Base-by-base conservation (phyloP, 192 early-diverging fungal species). In the Powellomyces hirtus region DNA sequence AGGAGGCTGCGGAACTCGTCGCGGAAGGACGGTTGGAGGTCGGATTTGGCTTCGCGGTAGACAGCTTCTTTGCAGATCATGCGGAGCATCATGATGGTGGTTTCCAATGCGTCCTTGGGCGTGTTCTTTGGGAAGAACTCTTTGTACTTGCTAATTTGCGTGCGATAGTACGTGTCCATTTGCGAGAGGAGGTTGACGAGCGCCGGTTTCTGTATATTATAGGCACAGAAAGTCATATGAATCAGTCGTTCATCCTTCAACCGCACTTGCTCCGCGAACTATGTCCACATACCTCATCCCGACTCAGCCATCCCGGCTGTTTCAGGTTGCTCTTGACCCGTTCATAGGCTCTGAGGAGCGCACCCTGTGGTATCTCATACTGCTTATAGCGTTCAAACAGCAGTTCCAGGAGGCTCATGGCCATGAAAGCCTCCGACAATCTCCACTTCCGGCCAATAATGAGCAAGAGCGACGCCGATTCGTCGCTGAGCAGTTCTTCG, bases 71-170 rank as follows among this genome's bases (percentile, higher is more conserved):
- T 74, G 64, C 67, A 75, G 6, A 85, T 84, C 83, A 85, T 85
- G 34, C 83, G 68, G 62, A 81, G 68, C 59, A 85, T 68, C 38
- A 85, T 65, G 37, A 85, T 75, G 26, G 82, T 78, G 27, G 74
- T 79, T 49, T 77, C 77, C 29, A 85, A 66, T 8, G 77, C 83
- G 27, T 74, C 72, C 18, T 58, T 57, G 1, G 83, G 83, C 35
- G 77, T 51, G 65, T 83, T 81, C 62, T 84, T 84, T 27, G 83
- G 82, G 62, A 70, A 85, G 31, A 80, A 77, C 63, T 85, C 83
- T 58, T 76, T 78, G 72, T 85, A 85, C 64, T 85, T 83, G 37
- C 63, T 71, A 3, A 85, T 74, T 66, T 81, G 79, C 5, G 68
- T 79, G 13, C 70, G 66, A 51, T 73, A 84, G 61, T 84, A 81